Evolutionary conservation across 1,284 basidiomycete species (phyloP).

Genomic region (Kalmanozyma brasiliensis): DNA sequence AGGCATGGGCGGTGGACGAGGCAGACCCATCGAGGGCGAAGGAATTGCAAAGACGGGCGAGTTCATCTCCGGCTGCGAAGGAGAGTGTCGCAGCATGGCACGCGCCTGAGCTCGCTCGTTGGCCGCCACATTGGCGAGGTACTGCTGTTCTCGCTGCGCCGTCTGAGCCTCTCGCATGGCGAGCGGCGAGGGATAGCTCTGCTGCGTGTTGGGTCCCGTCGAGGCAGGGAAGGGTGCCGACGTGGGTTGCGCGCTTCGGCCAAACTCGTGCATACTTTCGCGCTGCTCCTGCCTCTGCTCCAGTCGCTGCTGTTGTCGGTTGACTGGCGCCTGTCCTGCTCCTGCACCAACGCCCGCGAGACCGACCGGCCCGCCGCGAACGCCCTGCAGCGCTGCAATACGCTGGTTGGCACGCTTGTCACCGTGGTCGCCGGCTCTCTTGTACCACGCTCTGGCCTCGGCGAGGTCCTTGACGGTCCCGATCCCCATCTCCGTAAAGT

Average conservation of each 20-base stretch:
- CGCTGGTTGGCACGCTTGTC: constrained; percentile 92
- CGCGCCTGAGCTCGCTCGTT: constrained; percentile 47
- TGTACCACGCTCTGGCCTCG: constrained; percentile 82
- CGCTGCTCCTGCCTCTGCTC: constrained; percentile 46
- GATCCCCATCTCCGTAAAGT: constrained; percentile 82
- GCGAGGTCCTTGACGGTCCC: constrained; percentile 68
- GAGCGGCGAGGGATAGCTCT: constrained; percentile 60
- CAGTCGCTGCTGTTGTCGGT: constrained; percentile 42
- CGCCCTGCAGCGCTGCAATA: constrained; percentile 69
- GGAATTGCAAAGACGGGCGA: constrained; percentile 20
- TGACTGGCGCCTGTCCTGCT: constrained; percentile 10
- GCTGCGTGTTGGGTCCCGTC: constrained; percentile 44
- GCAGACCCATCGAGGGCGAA: constrained; percentile 24
- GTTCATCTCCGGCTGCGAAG: constrained; percentile 27
- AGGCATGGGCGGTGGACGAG: constrained; percentile 24
- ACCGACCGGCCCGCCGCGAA: constrained; percentile 33
- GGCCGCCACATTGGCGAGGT: constrained; percentile 56
- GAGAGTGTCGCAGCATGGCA: constrained; percentile 35
- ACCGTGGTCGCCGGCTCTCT: constrained; percentile 88
- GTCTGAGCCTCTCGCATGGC: constrained; percentile 64
- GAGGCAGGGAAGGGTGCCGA: constrained; percentile 62
- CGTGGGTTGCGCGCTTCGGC: constrained; percentile 57
- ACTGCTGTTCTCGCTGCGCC: constrained; percentile 55
- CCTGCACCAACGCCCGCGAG: constrained; percentile 32
- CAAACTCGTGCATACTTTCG: constrained; percentile 47